Conservation (phyloP, 2,329 filamentous ascomycete genomes). For the Colletotrichum sp. region DNA sequence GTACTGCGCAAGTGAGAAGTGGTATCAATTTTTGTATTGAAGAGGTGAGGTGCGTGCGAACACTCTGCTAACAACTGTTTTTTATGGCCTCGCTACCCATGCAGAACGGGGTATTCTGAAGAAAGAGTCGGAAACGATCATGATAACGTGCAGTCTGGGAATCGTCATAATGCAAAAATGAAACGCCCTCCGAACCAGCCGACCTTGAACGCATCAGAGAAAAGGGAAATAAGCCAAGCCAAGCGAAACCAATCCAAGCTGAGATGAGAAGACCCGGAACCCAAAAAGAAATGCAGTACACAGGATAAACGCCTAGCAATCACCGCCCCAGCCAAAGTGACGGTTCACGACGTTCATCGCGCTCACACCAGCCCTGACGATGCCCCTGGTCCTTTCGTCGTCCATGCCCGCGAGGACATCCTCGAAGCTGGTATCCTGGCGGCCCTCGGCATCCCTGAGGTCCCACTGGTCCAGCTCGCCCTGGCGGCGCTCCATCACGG, state of each 20-base stretch:
- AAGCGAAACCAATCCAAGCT: not conserved
- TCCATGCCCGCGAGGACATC: constrained; percentile 34
- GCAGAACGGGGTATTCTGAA: not conserved
- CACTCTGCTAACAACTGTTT: not conserved
- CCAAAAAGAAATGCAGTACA: not conserved
- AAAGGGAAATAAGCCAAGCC: not conserved
- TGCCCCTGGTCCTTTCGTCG: constrained; percentile 43
- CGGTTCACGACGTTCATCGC: constrained; percentile 59
- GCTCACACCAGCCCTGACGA: constrained; percentile 53
- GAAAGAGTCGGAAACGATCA: not conserved
- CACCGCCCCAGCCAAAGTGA: constrained; percentile 57
- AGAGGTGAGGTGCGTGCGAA: not conserved
- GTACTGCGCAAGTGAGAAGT: not conserved
- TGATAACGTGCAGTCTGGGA: constrained; percentile 13
- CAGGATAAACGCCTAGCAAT: constrained; percentile 17
- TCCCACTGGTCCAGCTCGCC: constrained; percentile 62
- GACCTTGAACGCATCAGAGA: not conserved
- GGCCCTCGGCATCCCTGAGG: constrained; percentile 46
- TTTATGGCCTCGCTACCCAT: constrained; percentile 14
- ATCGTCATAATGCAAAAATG: not conserved
- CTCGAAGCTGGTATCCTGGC: constrained; percentile 35
- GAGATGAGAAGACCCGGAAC: not conserved
- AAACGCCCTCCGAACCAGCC: not conserved
- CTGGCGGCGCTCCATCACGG: constrained; percentile 63
- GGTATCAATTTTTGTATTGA: not conserved